Conservation (phyloP, 805 yeast species). For the Candida chauliodis region DNA sequence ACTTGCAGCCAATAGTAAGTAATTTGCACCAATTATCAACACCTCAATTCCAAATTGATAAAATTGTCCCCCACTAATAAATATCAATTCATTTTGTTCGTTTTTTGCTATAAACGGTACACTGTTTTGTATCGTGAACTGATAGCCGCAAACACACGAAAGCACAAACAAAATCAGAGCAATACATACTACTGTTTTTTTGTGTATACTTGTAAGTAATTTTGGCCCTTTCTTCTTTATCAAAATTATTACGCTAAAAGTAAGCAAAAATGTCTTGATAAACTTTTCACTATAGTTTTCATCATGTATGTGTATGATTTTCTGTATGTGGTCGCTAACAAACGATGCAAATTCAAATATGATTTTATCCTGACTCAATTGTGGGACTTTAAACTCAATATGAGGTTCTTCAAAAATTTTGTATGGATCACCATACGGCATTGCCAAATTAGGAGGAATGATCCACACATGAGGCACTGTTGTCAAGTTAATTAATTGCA, state of each 20-base stretch:
- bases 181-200: conserved; percentile 14
- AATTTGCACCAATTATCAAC: conserved; percentile 48
- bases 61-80: conserved; percentile 59
- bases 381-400: conserved; percentile 35
- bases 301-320: conserved; percentile 40
- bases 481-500: conserved; percentile 39
- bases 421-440: conserved; percentile 15
- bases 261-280: conserved; percentile 40
- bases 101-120: conserved; percentile 60
- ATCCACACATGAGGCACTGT: conserved; percentile 69
- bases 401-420: conserved; percentile 26
- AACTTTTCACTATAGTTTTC: conserved; percentile 42
- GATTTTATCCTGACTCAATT: conserved; percentile 30
- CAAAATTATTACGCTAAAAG: conserved; percentile 42
- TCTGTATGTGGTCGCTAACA: conserved; percentile 43
- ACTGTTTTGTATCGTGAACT: conserved; percentile 56
- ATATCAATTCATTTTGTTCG: conserved; percentile 49
- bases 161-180: conserved; percentile 32
- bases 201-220: conserved; percentile 17
- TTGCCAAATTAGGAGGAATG: conserved; percentile 45
- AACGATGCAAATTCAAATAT: conserved; percentile 51
- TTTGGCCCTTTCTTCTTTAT: conserved; percentile 47
- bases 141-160: conserved; percentile 55
- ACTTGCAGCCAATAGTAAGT: conserved; percentile 42
- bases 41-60: conserved; percentile 74